Evolutionary conservation across 1,284 basidiomycete species (phyloP), one percentile per base, ranked within the genome.

Genomic region (Chalciporus sp.): DNA sequence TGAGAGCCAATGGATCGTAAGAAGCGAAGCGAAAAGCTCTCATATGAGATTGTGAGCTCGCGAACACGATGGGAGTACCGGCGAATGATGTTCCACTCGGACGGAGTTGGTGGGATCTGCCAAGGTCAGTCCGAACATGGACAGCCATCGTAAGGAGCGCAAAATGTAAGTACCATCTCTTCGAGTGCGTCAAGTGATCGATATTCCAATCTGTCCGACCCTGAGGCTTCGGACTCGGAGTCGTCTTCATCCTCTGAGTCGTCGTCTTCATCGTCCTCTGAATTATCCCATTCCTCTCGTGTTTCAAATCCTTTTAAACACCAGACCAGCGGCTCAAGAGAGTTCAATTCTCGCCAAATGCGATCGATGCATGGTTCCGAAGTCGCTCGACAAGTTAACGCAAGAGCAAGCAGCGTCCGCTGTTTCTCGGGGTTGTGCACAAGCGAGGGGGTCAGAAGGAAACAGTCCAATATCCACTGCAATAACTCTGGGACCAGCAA

Each of bases 291-390:
- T 23, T 33, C 40, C 20, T 23, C 23, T 23, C 23, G 23, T 2
- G 2, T 23, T 23, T 23, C 23, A 23, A 7, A 7, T 8, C 16
- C 29, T 1, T 40, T 49, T 17, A 58, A 60, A 16, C 52, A 65
- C 10, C 53, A 47, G 20, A 65, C 39, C 2, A 65, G 23, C 3
- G 62, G 61, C 26, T 45, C 4, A n/a, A 65, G 62, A 3, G 61
- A 63, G 20, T 1, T 2, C 19, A 58, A 23, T 7, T 19, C 42
- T 43, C 19, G 50, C 61, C 60, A 62, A 17, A 63, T 41, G 49
- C 46, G 28, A 39, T 65, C 16, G 11, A 62, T 50, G 7, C 60
- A 50, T 37, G 51, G 55, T 42, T 56, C 49, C 4, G 42, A 55
- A 16, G 59, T 35, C 4, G 43, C 26, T n/a, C 26, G 43, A 37